phyloP scores from a whole-genome alignment of 2,329 filamentous ascomycete genomes.

The Xylariales sp. region DNA sequence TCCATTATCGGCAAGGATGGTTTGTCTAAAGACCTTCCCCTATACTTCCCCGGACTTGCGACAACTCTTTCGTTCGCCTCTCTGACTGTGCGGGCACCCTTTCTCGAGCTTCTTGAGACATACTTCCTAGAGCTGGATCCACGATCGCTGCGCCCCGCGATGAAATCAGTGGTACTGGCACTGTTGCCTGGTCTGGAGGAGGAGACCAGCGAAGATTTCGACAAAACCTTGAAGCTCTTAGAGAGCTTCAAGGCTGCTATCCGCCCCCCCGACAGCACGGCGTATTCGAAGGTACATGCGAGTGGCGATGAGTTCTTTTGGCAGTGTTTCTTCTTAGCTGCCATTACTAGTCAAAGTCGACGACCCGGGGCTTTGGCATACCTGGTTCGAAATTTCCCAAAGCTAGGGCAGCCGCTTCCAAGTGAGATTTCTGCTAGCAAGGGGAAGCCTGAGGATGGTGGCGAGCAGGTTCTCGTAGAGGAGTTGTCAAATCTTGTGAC shows the following conservation, averaged over 20 bases:
- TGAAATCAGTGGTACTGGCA: constrained; percentile 88
- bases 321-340: constrained; percentile 94
- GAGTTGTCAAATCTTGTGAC: constrained; percentile 65
- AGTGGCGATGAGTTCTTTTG: constrained; percentile 86
- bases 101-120: constrained; percentile 77
- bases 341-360: constrained; percentile 82
- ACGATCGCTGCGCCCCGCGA: constrained; percentile 71
- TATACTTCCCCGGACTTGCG: constrained; percentile 87
- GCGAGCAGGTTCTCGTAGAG: constrained; percentile 38
- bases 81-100: constrained; percentile 80
- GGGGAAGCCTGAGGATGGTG: constrained; percentile 28
- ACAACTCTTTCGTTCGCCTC: constrained; percentile 92
- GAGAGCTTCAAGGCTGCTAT: constrained; percentile 72
- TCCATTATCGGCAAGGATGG: constrained; percentile 76
- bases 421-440: constrained; percentile 25
- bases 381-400: constrained; percentile 73
- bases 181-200: constrained; percentile 90
- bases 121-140: constrained; percentile 72
- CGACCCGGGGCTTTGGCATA: constrained; percentile 86
- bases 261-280: constrained; percentile 47
- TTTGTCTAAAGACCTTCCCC: constrained; percentile 73
- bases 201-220: constrained; percentile 95
- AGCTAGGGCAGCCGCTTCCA: constrained; percentile 46
- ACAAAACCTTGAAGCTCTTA: constrained; percentile 74
- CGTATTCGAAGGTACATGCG: constrained; percentile 47